Conservation (phyloP, 2,329 filamentous ascomycete species). For the Ceratocystiopsis sp. region DNA sequence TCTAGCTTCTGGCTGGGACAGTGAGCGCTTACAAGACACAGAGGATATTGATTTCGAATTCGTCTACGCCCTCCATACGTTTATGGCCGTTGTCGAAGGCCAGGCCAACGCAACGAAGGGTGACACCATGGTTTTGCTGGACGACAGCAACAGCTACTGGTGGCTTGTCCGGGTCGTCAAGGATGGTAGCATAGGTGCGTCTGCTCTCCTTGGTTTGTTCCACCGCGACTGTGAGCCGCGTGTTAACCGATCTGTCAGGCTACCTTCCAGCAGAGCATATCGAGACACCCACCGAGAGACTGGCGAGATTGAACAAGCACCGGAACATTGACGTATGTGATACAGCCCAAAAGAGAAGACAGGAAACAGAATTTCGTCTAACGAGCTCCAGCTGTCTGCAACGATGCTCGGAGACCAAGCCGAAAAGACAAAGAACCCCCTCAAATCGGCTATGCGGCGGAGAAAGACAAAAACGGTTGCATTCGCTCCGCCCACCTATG, state of each 20-base stretch:
- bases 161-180: constrained; percentile 96
- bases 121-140: constrained; percentile 94
- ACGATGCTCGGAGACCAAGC: constrained; percentile 46
- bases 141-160: constrained; percentile 99
- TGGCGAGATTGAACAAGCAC: constrained; percentile 92
- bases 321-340: constrained; percentile 80
- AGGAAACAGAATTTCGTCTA: too few relatives aligned
- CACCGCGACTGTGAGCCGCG: background rate
- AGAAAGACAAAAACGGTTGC: constrained; percentile 75
- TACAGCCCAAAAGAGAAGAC: background rate
- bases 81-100: constrained; percentile 92
- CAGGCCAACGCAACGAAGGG: constrained; percentile 97
- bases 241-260: constrained; percentile 32
- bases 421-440: constrained; percentile 65
- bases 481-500: constrained; percentile 71
- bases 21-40: constrained; percentile 76
- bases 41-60: constrained; percentile 99
- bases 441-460: constrained; percentile 69
- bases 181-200: constrained; percentile 74
- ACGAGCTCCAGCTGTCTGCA: constrained; percentile 33
- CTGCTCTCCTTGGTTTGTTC: background rate
- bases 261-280: constrained; percentile 97
- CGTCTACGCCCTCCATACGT: constrained; percentile 94
- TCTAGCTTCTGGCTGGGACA: constrained; percentile 56
- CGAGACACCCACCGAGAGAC: constrained; percentile 86